Conservation (phyloP, 345 rosid genomes). For the Citrus mangshanensis region DNA sequence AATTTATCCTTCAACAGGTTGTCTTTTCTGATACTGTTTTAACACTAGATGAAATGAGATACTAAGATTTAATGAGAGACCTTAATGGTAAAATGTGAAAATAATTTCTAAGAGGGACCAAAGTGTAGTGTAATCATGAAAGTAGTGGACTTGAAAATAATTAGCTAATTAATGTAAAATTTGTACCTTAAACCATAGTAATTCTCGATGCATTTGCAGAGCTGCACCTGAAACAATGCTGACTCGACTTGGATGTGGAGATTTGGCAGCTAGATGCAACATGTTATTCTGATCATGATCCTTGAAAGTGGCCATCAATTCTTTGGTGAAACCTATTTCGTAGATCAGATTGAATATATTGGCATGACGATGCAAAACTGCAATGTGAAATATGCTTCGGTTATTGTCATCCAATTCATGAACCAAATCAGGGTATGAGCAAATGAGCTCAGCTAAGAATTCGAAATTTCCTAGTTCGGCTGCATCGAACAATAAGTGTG, state of each 20-base stretch:
- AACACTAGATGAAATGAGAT: no score
- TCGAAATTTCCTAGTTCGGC: background rate
- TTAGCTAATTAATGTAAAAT: background rate
- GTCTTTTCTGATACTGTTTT: no score
- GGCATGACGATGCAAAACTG: slow-evolving; percentile 19
- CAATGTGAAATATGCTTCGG: slow-evolving; percentile 24
- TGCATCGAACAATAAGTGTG: background rate
- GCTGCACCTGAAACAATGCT: background rate
- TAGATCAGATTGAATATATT: slow-evolving; percentile 18
- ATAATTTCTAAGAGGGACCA: no score
- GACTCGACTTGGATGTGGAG: background rate
- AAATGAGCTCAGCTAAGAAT: background rate
- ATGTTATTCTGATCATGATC: background rate
- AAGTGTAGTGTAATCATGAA: no score
- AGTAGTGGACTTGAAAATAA: no score
- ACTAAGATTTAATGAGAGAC: no score
- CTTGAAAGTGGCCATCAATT: background rate
- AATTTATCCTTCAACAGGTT: no score
- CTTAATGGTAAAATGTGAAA: no score
- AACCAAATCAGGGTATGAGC: slow-evolving; percentile 14
- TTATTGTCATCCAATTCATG: slow-evolving; percentile 3
- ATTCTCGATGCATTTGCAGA: background rate
- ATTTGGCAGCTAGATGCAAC: background rate
- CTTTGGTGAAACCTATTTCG: slow-evolving; percentile 16
- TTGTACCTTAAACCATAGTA: background rate